Conservation (phyloP, 441 rosid species). For the Capsella rubella region DNA sequence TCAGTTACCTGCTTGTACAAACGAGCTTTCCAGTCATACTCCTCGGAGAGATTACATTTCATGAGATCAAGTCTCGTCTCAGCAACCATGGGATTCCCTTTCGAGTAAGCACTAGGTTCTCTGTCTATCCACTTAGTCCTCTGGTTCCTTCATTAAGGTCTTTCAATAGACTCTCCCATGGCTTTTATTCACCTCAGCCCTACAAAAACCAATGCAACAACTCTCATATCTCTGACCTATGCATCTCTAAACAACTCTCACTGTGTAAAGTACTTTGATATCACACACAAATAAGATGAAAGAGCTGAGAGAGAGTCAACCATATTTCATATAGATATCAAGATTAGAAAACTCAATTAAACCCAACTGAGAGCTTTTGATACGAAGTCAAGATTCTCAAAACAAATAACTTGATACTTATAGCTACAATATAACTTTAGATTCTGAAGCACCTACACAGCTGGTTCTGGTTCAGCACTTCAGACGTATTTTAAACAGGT, state of each 20-base stretch:
- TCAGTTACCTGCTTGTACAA: constrained; percentile 53
- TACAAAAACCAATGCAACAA: constrained; percentile 33
- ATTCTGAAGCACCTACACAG: constrained; percentile 1
- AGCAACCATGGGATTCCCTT: constrained; percentile 60
- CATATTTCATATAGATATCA: too few species aligned
- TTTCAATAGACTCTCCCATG: constrained; percentile 57
- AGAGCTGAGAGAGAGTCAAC: background rate
- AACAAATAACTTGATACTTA: background rate
- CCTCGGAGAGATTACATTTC: constrained; percentile 61
- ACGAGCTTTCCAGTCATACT: constrained; percentile 62
- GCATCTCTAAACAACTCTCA: constrained; percentile 3
- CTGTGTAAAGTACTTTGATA: too few species aligned
- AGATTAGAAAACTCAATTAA: too few species aligned
- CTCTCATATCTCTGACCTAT: constrained; percentile 11
- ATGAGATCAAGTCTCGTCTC: constrained; percentile 55
- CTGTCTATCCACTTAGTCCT: constrained; percentile 63
- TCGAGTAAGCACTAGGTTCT: constrained; percentile 70
- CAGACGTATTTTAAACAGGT: too few species aligned
- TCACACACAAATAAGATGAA: too few species aligned
- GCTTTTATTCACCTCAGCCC: constrained; percentile 69
- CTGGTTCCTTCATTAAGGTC: constrained; percentile 54
- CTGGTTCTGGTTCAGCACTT: too few species aligned
- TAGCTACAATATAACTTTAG: background rate
- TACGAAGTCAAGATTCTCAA: constrained; percentile 13
- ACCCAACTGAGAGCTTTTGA: background rate